These are phyloP conservation scores for Borealophlyctis nickersoniae DNA, from an alignment of 192 early-diverging fungal species.

Conservation along the genomic window DNA sequence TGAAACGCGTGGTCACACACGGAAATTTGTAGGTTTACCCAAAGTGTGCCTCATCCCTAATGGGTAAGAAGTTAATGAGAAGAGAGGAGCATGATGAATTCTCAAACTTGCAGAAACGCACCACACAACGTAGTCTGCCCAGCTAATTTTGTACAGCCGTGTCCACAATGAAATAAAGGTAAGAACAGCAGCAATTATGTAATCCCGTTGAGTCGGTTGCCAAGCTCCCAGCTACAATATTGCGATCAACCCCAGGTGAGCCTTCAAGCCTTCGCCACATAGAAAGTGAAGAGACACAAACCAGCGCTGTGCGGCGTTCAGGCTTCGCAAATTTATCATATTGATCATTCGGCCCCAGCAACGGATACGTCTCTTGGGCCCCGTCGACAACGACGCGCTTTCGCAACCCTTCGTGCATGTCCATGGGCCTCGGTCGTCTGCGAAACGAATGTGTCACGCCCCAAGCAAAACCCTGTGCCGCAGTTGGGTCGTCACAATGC, in stretches of 20 bases:
- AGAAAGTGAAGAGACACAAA: neutral
- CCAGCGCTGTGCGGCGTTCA: neutral
- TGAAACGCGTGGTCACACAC: neutral
- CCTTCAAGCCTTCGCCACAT: neutral
- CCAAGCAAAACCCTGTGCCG: neutral
- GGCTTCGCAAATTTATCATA: neutral
- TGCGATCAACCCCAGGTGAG: neutral
- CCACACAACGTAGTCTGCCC: conserved; percentile 50
- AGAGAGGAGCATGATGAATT: neutral
- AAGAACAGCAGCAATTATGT: conserved; percentile 10
- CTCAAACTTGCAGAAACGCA: conserved; percentile 11
- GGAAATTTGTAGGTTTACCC: conserved; percentile 31
- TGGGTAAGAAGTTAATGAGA: conserved; percentile 6
- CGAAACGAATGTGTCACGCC: neutral
- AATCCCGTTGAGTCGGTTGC: neutral
- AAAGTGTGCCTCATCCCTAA: conserved; percentile 63
- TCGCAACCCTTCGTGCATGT: neutral
- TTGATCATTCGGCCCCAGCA: neutral
- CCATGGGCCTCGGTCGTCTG: neutral
- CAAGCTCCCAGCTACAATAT: neutral
- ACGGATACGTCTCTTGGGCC: neutral
- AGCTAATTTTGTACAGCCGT: conserved; percentile 49
- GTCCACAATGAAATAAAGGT: conserved; percentile 40
- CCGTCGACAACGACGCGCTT: neutral
- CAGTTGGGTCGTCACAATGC: neutral